These are phyloP conservation scores for Cyclotella choctawhatcheeana DNA, from an alignment of 108 stramenopile species.

Conservation along the genomic window DNA sequence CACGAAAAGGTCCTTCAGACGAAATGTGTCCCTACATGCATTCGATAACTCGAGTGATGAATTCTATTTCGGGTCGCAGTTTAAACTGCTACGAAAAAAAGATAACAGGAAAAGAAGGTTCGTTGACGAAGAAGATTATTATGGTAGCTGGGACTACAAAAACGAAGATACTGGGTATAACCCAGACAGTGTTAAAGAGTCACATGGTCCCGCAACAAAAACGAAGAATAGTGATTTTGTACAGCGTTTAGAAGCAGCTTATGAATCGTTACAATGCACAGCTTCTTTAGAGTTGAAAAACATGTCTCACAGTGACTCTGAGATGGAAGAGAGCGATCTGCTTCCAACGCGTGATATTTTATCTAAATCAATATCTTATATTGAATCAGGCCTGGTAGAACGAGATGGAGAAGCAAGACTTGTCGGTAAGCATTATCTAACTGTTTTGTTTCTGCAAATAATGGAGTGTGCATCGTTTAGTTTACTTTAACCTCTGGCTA, in stretches of 20 bases:
- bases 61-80: background rate
- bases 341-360: constrained; percentile 39
- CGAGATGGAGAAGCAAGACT: constrained; percentile 67
- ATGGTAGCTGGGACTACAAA: constrained; percentile 13
- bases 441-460: too few relatives aligned
- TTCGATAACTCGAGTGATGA: background rate
- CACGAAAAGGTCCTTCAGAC: background rate
- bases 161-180: background rate
- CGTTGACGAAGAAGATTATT: constrained; percentile 50
- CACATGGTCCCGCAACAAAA: background rate
- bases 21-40: background rate
- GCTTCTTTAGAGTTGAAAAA: constrained; percentile 7
- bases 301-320: constrained; percentile 14
- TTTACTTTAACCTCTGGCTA: too few relatives aligned
- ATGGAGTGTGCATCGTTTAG: too few relatives aligned
- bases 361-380: constrained; percentile 44
- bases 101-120: constrained; percentile 19
- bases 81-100: constrained; percentile 15
- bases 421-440: constrained; percentile 3
- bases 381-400: constrained; percentile 73
- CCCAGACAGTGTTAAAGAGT: background rate
- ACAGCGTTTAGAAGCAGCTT: constrained; percentile 33
- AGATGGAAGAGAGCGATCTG: constrained; percentile 32
- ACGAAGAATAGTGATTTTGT: constrained; percentile 18
- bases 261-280: constrained; percentile 15